Evolutionary conservation across 75 land plant genomes (phyloP).

Genomic region (Selaginella tamariscina): DNA sequence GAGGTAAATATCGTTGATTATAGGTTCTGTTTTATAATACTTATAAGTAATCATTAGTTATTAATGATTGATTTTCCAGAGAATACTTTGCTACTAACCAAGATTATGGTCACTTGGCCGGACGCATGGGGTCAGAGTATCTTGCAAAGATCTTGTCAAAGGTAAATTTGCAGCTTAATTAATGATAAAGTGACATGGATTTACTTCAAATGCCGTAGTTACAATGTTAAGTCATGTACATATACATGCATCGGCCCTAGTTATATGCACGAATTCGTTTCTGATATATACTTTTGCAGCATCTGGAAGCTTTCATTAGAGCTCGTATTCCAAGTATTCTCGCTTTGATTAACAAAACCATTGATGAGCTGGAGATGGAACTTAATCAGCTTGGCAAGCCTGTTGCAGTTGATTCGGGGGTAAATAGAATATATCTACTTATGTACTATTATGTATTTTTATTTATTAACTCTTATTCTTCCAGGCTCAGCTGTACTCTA

Average conservation of each 20-base stretch:
- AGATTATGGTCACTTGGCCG: constrained; percentile 57
- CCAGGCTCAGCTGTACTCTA: constrained; percentile 78
- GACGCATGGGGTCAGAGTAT: constrained; percentile 70
- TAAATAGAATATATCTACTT: constrained; percentile 20
- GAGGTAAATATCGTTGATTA: no score
- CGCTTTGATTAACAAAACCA: constrained; percentile 55
- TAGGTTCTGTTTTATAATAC: no score
- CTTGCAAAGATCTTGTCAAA: constrained; percentile 71
- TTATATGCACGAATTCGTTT: not conserved
- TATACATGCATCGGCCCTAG: not conserved
- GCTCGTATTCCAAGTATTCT: constrained; percentile 63
- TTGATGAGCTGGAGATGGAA: constrained; percentile 70
- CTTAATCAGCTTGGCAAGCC: constrained; percentile 67
- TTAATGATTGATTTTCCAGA: no score
- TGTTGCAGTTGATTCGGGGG: constrained; percentile 75
- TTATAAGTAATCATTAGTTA: no score
- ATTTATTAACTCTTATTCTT: constrained; percentile 8
- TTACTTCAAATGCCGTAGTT: not conserved
- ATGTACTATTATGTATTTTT: not conserved
- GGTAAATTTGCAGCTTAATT: constrained; percentile 24
- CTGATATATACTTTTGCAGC: constrained; percentile 30
- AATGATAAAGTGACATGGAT: not conserved
- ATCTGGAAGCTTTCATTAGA: constrained; percentile 61
- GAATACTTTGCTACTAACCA: constrained; percentile 61
- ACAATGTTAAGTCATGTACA: not conserved